Evolutionary conservation across 352 stramenopile genomes (phyloP), one percentile per base, ranked within the genome.

Genomic region (Blastocystis sp.): DNA sequence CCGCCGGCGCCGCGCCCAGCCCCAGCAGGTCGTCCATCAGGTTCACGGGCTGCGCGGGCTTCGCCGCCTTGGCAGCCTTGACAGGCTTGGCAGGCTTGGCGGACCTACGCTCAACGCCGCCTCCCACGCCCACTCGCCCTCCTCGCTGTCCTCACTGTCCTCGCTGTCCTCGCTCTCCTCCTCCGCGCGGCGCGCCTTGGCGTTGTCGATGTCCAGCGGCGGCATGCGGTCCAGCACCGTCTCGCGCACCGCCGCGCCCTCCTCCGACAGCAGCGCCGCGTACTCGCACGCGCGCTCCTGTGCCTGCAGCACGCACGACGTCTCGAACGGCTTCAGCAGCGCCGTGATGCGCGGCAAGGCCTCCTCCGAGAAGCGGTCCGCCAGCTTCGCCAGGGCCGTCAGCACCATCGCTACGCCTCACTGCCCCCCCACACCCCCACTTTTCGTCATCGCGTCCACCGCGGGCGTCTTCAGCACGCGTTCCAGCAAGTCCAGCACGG

Each of bases 201-300:
- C 71, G 38, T 81, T 66, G 9, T 81, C 71, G 71, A 81, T 81
- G 40, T 78, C 59, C 48, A 98, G 90, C 87, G 98, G 95, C 34
- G 98, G 92, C 74, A 98, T 82, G n/a, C 52, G 89, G 78, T 57
- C 69, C 81, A 87, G 63, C 68, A 74, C 89, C 87, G 48, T 90
- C 61, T 63, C 89, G 89, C 38, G 92, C 89, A 77, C 34, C 21
- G 14, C 63, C 28, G 77, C 62, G 42, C 45, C 69, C 28, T 19
- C 54, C 17, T 87, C 59, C 3, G 21, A 14, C 65, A 87, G 48
- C 34, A 87, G 40, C 34, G 64, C 76, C 19, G 45, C 28, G 59
- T 89, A 98, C 91, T 99, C 97, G 63, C 93, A 97, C 14, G 95
- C 94, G 45, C 96, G 94, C 65, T 98, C 93, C 92, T 99, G 96